A percentile compares a stretch with the other conserved stretches of the same genome.
Conservation (phyloP, 2,329 filamentous ascomycete species). For the Cordyceps javanica region DNA sequence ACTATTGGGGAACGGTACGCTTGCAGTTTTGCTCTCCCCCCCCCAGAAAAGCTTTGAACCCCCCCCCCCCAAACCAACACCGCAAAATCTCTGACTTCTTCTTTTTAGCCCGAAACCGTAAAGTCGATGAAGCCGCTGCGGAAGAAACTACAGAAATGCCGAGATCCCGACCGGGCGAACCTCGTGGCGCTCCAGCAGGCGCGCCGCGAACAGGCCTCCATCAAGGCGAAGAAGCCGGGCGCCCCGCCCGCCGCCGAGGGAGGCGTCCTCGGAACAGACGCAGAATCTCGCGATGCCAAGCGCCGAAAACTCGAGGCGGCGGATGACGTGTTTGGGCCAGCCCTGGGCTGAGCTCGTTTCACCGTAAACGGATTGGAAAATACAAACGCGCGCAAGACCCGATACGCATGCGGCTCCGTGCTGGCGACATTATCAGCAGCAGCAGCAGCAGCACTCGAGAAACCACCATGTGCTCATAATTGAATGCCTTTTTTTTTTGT, state of each 20-base stretch:
- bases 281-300: conserved; percentile 35
- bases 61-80: too few species aligned
- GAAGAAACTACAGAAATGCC: conserved; percentile 65
- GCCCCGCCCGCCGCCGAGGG: conserved; percentile 27
- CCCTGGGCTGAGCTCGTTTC: conserved; percentile 21
- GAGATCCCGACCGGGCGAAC: conserved; percentile 68
- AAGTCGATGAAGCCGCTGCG: conserved; percentile 50
- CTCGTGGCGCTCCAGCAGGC: conserved; percentile 62
- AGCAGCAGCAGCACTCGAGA: too few species aligned
- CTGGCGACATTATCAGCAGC: background rate
- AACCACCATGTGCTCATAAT: background rate
- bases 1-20: conserved; percentile 49
- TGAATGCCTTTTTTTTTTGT: background rate
- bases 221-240: conserved; percentile 31
- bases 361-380: background rate
- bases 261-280: conserved; percentile 43
- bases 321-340: conserved; percentile 44
- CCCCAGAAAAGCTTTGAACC: too few species aligned
- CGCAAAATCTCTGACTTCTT: too few species aligned
- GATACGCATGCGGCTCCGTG: background rate
- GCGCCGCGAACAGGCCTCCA: conserved; percentile 48
- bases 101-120: conserved; percentile 34
- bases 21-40: background rate
- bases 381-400: background rate
- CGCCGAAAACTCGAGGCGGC: conserved; percentile 36